Conservation (phyloP, 2,329 filamentous ascomycete species). For the Pseudogymnoascus sp. region DNA sequence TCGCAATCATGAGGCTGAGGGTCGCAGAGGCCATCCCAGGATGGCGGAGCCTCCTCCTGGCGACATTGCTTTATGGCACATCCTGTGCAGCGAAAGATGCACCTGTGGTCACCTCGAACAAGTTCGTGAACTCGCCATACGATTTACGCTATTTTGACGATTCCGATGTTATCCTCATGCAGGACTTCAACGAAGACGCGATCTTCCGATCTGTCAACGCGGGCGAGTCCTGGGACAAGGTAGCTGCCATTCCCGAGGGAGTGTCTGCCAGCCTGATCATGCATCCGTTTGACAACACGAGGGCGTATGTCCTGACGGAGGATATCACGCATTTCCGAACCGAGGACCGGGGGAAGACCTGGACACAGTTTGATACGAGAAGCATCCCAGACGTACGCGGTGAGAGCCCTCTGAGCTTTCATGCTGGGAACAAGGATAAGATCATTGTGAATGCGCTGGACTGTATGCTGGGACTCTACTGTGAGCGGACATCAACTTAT, state of each 20-base stretch:
- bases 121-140: slow-evolving; percentile 57
- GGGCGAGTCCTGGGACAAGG: slow-evolving; percentile 64
- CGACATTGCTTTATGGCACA: slow-evolving; percentile 20
- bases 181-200: slow-evolving; percentile 53
- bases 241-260: slow-evolving; percentile 57
- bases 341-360: slow-evolving; percentile 70
- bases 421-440: slow-evolving; percentile 73
- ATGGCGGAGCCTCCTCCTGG: slow-evolving; percentile 25
- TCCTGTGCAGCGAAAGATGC: slow-evolving; percentile 26
- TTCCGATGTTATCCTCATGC: slow-evolving; percentile 71
- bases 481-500: slow-evolving; percentile 57
- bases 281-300: slow-evolving; percentile 69
- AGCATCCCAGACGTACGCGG: slow-evolving; percentile 43
- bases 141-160: slow-evolving; percentile 87
- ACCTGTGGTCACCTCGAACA: slow-evolving; percentile 57
- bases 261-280: slow-evolving; percentile 55
- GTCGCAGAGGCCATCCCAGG: slow-evolving; percentile 15
- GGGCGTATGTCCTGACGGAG: slow-evolving; percentile 71
- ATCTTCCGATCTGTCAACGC: slow-evolving; percentile 75
- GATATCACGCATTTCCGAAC: slow-evolving; percentile 72
- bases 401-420: slow-evolving; percentile 57
- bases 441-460: slow-evolving; percentile 75
- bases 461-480: slow-evolving; percentile 52
- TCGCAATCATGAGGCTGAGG: slow-evolving; percentile 28
- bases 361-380: slow-evolving; percentile 63